Evolutionary conservation across 2,329 filamentous ascomycete species (phyloP).

Genomic region (Apiospora hydei): DNA sequence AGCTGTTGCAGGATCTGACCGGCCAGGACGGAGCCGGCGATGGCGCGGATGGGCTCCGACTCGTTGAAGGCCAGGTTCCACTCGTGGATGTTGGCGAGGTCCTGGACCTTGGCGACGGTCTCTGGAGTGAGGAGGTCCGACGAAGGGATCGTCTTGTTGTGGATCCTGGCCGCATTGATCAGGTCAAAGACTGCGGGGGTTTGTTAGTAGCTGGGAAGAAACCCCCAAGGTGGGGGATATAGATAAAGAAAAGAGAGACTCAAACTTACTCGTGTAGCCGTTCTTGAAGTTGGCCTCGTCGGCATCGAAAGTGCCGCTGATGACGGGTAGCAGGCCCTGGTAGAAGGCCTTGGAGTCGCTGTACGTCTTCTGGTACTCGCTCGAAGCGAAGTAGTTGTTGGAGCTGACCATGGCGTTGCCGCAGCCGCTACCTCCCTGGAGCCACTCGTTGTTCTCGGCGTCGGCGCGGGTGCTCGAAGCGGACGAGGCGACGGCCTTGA

Average conservation of each 20-base stretch:
- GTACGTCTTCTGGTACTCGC: constrained; percentile 53
- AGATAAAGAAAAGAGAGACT: background rate
- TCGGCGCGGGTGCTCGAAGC: constrained; percentile 46
- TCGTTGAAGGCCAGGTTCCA: constrained; percentile 84
- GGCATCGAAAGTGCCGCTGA: constrained; percentile 59
- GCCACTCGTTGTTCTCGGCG: constrained; percentile 61
- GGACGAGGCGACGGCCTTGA: constrained; percentile 66
- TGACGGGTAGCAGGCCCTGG: constrained; percentile 58
- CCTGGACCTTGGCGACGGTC: constrained; percentile 68
- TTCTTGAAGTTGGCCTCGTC: constrained; percentile 62
- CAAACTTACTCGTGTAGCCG: constrained; percentile 63
- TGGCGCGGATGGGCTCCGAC: constrained; percentile 69
- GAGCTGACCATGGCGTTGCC: constrained; percentile 61
- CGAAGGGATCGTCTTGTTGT: constrained; percentile 67
- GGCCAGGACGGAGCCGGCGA: constrained; percentile 64
- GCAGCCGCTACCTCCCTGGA: constrained; percentile 66
- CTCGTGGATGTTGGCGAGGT: constrained; percentile 82
- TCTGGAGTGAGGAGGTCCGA: constrained; percentile 64
- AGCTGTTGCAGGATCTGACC: constrained; percentile 62
- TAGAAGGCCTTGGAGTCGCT: constrained; percentile 67
- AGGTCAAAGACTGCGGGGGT: constrained; percentile 60
- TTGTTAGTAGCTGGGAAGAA: background rate
- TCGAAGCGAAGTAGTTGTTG: constrained; percentile 59
- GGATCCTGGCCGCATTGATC: constrained; percentile 65
- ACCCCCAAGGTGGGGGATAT: too few relatives aligned